A percentile compares a stretch with the other conserved stretches of the same genome.
Evolutionary conservation across 192 early-diverging fungal genomes (phyloP).

Genomic region (Coemansia aciculifera): DNA sequence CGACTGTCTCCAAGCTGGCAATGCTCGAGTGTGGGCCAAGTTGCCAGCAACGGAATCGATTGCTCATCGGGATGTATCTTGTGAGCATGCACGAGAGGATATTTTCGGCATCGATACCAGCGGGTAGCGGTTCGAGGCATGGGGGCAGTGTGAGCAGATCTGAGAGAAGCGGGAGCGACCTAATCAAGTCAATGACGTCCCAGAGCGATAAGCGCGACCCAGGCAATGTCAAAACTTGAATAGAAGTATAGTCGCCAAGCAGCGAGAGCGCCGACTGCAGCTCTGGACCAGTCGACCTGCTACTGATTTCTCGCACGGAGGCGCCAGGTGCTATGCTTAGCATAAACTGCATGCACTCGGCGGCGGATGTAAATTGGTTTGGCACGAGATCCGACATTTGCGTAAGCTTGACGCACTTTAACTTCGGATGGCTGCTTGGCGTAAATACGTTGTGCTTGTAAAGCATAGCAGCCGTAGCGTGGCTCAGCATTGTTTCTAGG

Average conservation of each 20-base stretch:
- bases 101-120: neutral
- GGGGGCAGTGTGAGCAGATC: neutral
- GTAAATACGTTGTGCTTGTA: conserved; percentile 4
- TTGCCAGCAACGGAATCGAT: neutral
- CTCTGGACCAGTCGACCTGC: neutral
- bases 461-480: conserved; percentile 4
- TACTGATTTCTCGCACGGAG: neutral
- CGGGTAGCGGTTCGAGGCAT: neutral
- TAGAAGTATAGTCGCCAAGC: neutral
- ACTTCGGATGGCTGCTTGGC: neutral
- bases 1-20: neutral
- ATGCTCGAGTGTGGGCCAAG: neutral
- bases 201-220: neutral
- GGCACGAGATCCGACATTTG: neutral
- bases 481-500: neutral
- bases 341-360: neutral
- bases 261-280: neutral
- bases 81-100: neutral
- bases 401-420: neutral
- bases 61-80: neutral
- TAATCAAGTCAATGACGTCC: neutral
- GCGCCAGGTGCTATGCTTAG: neutral
- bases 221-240: neutral
- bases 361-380: neutral
- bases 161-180: neutral